phyloP scores from a whole-genome alignment of 2,329 filamentous ascomycete species.

The Coleophoma crateriformis region DNA sequence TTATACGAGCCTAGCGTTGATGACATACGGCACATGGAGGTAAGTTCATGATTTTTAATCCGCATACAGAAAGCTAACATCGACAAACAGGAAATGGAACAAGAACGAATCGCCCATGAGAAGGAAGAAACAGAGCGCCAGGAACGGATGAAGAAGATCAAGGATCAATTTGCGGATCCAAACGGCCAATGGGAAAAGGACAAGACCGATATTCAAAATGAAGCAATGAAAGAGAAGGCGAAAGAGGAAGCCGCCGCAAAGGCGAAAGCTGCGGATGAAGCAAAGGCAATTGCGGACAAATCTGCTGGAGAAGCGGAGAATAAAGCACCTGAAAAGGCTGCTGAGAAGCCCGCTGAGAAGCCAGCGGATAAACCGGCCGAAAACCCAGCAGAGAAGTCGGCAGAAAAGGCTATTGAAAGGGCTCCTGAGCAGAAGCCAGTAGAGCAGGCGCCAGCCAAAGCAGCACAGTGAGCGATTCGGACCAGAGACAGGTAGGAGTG shows the following conservation, averaged over 20 bases:
- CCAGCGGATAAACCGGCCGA: not conserved
- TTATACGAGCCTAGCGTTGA: slow-evolving; percentile 98
- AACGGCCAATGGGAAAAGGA: slow-evolving; percentile 85
- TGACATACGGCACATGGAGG: slow-evolving; percentile 94
- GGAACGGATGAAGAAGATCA: slow-evolving; percentile 70
- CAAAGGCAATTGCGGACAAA: slow-evolving; percentile 4
- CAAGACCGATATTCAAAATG: slow-evolving; percentile 70
- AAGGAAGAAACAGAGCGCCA: slow-evolving; percentile 71
- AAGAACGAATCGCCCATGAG: slow-evolving; percentile 74
- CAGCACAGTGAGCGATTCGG: not conserved
- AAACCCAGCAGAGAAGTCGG: not conserved
- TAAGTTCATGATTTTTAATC: slow-evolving; percentile 25
- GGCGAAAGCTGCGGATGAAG: slow-evolving; percentile 1
- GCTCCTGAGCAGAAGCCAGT: not conserved
- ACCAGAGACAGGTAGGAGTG: too few species aligned
- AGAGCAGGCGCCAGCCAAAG: not conserved
- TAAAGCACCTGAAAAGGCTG: not conserved
- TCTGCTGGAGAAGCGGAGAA: slow-evolving; percentile 3
- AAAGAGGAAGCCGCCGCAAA: slow-evolving; percentile 27
- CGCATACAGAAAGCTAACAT: slow-evolving; percentile 5
- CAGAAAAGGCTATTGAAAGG: not conserved
- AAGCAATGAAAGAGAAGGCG: slow-evolving; percentile 52
- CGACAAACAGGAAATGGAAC: slow-evolving; percentile 74
- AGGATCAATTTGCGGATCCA: slow-evolving; percentile 73
- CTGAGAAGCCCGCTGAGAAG: not conserved